Conservation (phyloP, 208 protist genomes). For the Crithidia fasciculata region DNA sequence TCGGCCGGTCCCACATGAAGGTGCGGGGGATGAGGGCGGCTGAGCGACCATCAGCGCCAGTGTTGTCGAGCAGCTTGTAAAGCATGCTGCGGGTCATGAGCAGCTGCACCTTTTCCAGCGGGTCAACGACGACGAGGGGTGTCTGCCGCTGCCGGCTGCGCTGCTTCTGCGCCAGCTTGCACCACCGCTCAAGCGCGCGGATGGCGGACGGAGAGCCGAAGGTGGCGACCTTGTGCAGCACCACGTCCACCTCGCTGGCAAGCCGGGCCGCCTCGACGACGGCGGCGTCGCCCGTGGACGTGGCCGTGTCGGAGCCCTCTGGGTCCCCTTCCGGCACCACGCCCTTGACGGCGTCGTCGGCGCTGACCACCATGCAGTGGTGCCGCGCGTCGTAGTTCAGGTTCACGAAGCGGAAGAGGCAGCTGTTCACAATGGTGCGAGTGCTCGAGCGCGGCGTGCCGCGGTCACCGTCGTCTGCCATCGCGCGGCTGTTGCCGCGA, state of each 20-base stretch:
- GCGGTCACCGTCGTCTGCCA: background rate
- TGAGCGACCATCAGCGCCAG: conserved; percentile 21
- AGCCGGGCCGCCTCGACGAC: conserved; percentile 5
- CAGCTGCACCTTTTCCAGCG: conserved; percentile 51
- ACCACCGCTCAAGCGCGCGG: conserved; percentile 57
- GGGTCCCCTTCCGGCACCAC: background rate
- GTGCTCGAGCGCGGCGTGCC: background rate
- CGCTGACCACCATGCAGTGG: conserved; percentile 43
- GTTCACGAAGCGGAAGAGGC: conserved; percentile 51
- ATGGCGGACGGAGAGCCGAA: conserved; percentile 48
- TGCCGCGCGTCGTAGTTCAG: conserved; percentile 58
- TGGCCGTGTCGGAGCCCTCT: background rate
- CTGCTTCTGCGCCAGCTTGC: conserved; percentile 19
- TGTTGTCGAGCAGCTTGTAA: conserved; percentile 51
- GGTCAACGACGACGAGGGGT: conserved; percentile 68
- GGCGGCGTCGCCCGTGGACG: background rate
- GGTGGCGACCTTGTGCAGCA: conserved; percentile 85
- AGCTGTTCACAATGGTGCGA: background rate
- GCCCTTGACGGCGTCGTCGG: conserved; percentile 9
- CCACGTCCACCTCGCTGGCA: conserved; percentile 53
- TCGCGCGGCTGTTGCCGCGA: background rate
- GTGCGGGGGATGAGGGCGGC: conserved; percentile 60
- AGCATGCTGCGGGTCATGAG: conserved; percentile 59
- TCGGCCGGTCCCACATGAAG: conserved; percentile 47
- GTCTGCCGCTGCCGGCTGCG: conserved; percentile 25